phyloP scores from a whole-genome alignment of 345 rosid genomes.

The Rhodamnia argentea region DNA sequence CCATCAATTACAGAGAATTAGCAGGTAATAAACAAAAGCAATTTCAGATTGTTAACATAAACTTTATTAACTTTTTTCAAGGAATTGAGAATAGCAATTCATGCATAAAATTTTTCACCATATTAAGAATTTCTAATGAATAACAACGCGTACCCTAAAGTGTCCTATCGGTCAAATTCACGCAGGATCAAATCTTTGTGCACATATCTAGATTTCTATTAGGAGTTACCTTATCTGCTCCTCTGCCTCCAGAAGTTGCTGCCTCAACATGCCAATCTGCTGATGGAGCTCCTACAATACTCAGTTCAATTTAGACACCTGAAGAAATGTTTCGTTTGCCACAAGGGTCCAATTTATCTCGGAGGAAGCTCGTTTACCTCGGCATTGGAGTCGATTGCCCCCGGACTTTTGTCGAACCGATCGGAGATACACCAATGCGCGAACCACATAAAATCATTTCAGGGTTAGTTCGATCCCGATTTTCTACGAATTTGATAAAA shows the following conservation, averaged over 20 bases:
- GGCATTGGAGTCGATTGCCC: constrained; percentile 32
- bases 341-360: not conserved
- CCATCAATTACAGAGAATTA: too few relatives aligned
- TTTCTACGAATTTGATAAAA: not conserved
- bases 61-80: not conserved
- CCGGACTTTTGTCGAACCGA: constrained; percentile 21
- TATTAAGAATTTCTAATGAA: not conserved
- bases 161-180: not conserved
- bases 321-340: not conserved
- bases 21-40: not conserved
- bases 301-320: not conserved
- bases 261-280: constrained; percentile 48
- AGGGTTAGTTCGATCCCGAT: not conserved
- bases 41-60: not conserved
- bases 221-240: constrained; percentile 39
- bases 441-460: not conserved
- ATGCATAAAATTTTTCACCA: not conserved
- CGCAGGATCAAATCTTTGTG: not conserved
- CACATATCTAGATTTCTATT: not conserved
- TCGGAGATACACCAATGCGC: not conserved
- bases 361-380: constrained; percentile 22
- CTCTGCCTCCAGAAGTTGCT: constrained; percentile 48
- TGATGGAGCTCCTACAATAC: constrained; percentile 41
- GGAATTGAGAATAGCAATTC: not conserved
- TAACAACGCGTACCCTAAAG: too few relatives aligned